Conservation (phyloP, 441 rosid genomes). For the Brassica balearica region DNA sequence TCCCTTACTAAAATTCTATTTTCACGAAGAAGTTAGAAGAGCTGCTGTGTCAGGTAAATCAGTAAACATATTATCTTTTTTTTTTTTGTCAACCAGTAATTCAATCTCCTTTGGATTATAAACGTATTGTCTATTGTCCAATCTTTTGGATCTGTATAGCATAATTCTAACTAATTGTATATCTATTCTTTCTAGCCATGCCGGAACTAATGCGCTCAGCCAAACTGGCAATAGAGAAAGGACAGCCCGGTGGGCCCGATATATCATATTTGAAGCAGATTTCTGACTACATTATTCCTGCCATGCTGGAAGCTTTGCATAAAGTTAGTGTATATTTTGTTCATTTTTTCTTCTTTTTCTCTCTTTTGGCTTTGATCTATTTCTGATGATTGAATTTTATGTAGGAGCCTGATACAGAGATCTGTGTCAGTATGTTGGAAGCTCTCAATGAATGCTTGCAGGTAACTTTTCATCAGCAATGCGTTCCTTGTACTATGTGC, state of each 20-base stretch:
- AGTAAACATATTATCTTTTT: background rate
- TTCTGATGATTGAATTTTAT: slow-evolving; percentile 38
- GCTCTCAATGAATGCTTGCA: slow-evolving; percentile 96
- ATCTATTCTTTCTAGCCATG: slow-evolving; percentile 66
- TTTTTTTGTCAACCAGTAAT: background rate
- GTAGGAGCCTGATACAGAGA: slow-evolving; percentile 99
- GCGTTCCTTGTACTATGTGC: background rate
- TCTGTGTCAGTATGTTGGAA: slow-evolving; percentile 94
- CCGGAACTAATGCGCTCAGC: slow-evolving; percentile 97
- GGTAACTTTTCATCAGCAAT: slow-evolving; percentile 49
- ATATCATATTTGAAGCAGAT: slow-evolving; percentile 89
- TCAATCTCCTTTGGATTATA: background rate
- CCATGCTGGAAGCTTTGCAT: slow-evolving; percentile 94
- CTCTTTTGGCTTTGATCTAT: slow-evolving; percentile 8
- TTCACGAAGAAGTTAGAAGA: slow-evolving; percentile 99
- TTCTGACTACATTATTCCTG: slow-evolving; percentile 94
- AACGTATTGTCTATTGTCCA: background rate
- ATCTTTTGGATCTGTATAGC: background rate
- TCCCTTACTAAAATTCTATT: slow-evolving; percentile 97
- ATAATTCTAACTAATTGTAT: slow-evolving; percentile 11
- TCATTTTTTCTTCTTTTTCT: background rate
- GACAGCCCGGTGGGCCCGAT: slow-evolving; percentile 81
- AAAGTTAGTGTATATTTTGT: slow-evolving; percentile 61
- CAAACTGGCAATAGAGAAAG: slow-evolving; percentile 95
- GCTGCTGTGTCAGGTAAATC: slow-evolving; percentile 98